These are phyloP conservation scores for Ogataea thermomethanolica DNA, from an alignment of 805 yeast genomes.

Conservation along the genomic window DNA sequence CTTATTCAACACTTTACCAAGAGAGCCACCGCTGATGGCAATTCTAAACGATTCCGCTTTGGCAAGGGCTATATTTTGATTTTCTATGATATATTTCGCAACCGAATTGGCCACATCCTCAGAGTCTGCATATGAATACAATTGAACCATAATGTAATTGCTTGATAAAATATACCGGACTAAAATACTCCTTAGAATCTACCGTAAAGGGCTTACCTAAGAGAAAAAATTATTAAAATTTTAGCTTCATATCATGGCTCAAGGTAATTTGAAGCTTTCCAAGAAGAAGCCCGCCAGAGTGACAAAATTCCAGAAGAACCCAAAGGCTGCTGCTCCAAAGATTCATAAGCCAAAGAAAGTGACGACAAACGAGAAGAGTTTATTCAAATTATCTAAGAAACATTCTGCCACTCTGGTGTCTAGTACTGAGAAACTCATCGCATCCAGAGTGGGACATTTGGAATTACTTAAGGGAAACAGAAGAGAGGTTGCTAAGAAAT, in stretches of 20 bases:
- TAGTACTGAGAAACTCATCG: slow-evolving; percentile 79
- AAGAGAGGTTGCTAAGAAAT: slow-evolving; percentile 68
- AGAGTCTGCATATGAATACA: slow-evolving; percentile 52
- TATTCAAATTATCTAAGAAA: slow-evolving; percentile 54
- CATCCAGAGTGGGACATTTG: slow-evolving; percentile 90
- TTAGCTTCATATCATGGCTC: slow-evolving; percentile 51
- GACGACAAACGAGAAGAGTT: slow-evolving; percentile 39
- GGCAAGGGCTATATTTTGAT: slow-evolving; percentile 59
- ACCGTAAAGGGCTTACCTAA: slow-evolving; percentile 2
- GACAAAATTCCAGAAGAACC: slow-evolving; percentile 62
- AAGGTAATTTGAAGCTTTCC: slow-evolving; percentile 60
- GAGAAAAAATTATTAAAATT: slow-evolving; percentile 1
- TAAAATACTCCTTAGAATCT: neutral
- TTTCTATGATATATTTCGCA: slow-evolving; percentile 56
- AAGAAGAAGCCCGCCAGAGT: slow-evolving; percentile 48
- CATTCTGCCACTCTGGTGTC: slow-evolving; percentile 51
- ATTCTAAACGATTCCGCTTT: slow-evolving; percentile 51
- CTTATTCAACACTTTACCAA: slow-evolving; percentile 65
- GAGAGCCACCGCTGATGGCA: slow-evolving; percentile 90
- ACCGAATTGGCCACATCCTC: slow-evolving; percentile 61
- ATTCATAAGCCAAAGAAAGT: slow-evolving; percentile 65
- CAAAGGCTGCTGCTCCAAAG: slow-evolving; percentile 72
- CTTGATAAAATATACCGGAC: neutral
- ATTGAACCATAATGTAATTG: slow-evolving; percentile 25
- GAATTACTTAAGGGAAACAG: slow-evolving; percentile 90